A percentile compares a stretch with the other conserved stretches of the same genome.
phyloP scores from a whole-genome alignment of 208 protist genomes.

The Acanthamoeba triangularis region DNA sequence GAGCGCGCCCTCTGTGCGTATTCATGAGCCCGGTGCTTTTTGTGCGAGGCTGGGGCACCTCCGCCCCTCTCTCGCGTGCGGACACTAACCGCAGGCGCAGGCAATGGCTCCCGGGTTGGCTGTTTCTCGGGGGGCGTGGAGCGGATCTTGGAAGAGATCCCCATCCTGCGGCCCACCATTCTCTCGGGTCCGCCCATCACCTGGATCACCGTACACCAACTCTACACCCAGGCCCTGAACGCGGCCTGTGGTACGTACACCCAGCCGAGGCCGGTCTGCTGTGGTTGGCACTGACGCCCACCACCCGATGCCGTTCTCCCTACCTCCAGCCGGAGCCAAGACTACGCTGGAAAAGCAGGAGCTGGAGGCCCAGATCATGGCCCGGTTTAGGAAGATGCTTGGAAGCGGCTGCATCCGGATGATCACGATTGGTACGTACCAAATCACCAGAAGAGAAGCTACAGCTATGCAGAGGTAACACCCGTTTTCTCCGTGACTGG shows the following conservation, averaged over 20 bases:
- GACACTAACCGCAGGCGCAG: neutral
- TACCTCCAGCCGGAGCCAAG: neutral
- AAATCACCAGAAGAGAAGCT: neutral
- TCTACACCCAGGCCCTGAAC: neutral
- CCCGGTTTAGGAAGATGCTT: neutral
- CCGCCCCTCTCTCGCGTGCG: neutral
- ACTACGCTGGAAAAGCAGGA: neutral
- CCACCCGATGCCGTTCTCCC: too few species aligned
- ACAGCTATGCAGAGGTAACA: neutral
- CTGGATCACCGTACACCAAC: slow-evolving; percentile 24
- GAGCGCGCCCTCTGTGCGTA: neutral
- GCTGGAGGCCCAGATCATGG: neutral
- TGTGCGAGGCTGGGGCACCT: too few species aligned
- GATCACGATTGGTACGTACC: neutral
- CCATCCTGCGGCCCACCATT: slow-evolving; percentile 1
- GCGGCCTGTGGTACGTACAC: neutral
- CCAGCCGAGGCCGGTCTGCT: too few species aligned
- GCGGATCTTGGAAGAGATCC: neutral
- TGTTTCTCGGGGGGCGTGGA: slow-evolving; percentile 23
- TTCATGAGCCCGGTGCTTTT: too few species aligned
- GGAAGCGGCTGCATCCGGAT: neutral
- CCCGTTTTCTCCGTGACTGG: neutral
- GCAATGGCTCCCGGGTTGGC: neutral
- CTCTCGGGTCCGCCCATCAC: slow-evolving; percentile 8
- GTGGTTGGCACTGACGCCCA: neutral